Evolutionary conservation across 805 yeast species (phyloP).

Genomic region (Candida yuanshanica): DNA sequence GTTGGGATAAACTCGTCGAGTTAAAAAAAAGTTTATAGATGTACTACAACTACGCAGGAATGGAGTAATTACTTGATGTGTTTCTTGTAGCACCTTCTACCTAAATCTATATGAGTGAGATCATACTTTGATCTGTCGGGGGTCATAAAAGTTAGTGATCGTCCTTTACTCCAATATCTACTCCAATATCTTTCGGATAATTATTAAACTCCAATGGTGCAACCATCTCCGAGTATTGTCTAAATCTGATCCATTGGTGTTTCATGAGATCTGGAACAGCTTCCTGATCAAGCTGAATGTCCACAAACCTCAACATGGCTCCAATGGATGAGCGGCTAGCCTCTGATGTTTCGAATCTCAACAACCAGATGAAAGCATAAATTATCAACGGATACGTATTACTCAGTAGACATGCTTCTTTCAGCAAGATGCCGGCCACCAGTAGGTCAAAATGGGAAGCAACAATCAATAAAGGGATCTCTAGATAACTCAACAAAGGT

Average conservation of each 20-base stretch:
- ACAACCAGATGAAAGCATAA: constrained; percentile 31
- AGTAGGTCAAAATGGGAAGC: constrained; percentile 37
- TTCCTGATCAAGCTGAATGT: background rate
- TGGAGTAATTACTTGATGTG: no score
- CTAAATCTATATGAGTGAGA: no score
- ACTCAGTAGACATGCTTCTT: constrained; percentile 22
- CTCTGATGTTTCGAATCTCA: constrained; percentile 31
- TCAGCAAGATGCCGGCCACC: constrained; percentile 24
- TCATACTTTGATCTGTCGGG: no score
- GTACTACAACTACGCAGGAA: background rate
- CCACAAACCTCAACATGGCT: constrained; percentile 11
- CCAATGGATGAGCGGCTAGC: constrained; percentile 20
- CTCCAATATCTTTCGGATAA: background rate
- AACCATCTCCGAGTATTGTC: background rate
- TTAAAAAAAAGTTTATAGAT: constrained; percentile 18
- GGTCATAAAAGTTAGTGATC: no score
- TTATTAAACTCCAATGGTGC: background rate
- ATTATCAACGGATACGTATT: constrained; percentile 29
- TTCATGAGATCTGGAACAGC: background rate
- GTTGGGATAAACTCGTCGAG: constrained; percentile 61
- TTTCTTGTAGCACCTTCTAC: no score
- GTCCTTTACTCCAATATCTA: no score
- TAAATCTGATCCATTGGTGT: constrained; percentile 2
- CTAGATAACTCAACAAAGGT: constrained; percentile 34
- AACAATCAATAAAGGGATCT: constrained; percentile 30